Evolutionary conservation across 495 filamentous ascomycete genomes (phyloP), one percentile per base, ranked within the genome.

Genomic region (Friedmanniomyces simplex): DNA sequence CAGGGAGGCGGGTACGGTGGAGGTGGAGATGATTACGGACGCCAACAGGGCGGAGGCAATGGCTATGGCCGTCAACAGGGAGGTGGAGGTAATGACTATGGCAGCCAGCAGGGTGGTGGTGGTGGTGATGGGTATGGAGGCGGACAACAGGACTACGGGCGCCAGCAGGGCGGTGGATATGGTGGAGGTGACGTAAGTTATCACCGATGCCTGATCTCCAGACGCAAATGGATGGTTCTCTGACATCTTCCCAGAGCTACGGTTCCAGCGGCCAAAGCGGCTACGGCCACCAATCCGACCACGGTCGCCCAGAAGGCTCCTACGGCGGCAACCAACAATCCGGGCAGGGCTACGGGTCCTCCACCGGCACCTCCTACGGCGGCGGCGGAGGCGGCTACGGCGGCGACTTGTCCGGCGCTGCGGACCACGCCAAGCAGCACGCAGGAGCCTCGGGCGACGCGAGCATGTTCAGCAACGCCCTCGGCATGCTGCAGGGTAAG

Each of bases 401-500:
- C 52, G 68, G 75, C 60, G 76, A 82, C 52, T 72, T 76, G 66
- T 69, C 65, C 60, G 67, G 69, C 55, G 79, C 77, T 6, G 68
- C 67, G 32, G 61, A 70, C 2, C 76, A 81, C 69, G 80, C 80
- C 1, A 63, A 69, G 6, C 63, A 72, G 21, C 67, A 81, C 57
- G 73, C 79, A 25, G 79, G 77, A 8, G 75, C 74, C 43, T 67
- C 72, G 48, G 70, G 63, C n/a, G 73, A 72, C 59, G 49, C 58
- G 46, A 66, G 58, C 45, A 62, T 84, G 28, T 84, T 82, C 73
- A 63, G 56, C 57, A 68, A 61, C 14, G 80, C 76, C 0, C 52
- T 84, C 4, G 66, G 63, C 45, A 74, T 76, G 71, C 61, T 83
- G 28, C 67, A 72, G n/a, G 73, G 74, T 56, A 72, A 74, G 57